A percentile compares a stretch with the other conserved stretches of the same genome.
Evolutionary conservation across 495 filamentous ascomycete species (phyloP).

Genomic region (Annulohypoxylon stygium): DNA sequence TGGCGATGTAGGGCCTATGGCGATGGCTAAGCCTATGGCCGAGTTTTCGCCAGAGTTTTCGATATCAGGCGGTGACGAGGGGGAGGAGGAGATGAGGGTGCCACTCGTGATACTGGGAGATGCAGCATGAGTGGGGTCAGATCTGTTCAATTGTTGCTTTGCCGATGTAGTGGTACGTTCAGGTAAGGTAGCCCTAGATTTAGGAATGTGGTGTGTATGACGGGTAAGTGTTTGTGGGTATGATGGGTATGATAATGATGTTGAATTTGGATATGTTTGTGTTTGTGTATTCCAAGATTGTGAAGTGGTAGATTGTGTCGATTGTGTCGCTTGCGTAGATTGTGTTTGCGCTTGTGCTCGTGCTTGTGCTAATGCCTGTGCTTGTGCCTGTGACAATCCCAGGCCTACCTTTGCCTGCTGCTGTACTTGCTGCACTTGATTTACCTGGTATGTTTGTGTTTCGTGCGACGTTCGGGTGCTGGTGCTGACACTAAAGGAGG

Average conservation of each 20-base stretch:
- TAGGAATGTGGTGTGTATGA: constrained; percentile 13
- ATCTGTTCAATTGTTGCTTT: constrained; percentile 3
- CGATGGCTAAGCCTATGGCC: neutral
- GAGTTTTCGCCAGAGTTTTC: constrained; percentile 9
- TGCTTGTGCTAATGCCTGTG: constrained; percentile 19
- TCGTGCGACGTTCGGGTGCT: constrained; percentile 45
- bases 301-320: no score
- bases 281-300: neutral
- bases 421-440: neutral
- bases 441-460: constrained; percentile 33
- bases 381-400: constrained; percentile 13
- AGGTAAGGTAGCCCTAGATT: neutral
- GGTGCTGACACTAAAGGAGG: constrained; percentile 42
- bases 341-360: neutral
- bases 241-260: neutral
- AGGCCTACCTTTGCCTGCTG: constrained; percentile 4
- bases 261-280: constrained; percentile 3
- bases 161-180: neutral
- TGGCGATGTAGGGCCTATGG: constrained; percentile 10
- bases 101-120: constrained; percentile 26
- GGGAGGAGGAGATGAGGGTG: constrained; percentile 28
- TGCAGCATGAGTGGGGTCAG: constrained; percentile 25
- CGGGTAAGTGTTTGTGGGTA: constrained; percentile 9
- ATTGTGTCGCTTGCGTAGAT: no score
- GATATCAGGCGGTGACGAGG: constrained; percentile 40